A percentile compares a stretch with the other conserved stretches of the same genome.
These are phyloP conservation scores for Trypanosoma lewisi DNA, from an alignment of 208 protist genomes.

Conservation along the genomic window DNA sequence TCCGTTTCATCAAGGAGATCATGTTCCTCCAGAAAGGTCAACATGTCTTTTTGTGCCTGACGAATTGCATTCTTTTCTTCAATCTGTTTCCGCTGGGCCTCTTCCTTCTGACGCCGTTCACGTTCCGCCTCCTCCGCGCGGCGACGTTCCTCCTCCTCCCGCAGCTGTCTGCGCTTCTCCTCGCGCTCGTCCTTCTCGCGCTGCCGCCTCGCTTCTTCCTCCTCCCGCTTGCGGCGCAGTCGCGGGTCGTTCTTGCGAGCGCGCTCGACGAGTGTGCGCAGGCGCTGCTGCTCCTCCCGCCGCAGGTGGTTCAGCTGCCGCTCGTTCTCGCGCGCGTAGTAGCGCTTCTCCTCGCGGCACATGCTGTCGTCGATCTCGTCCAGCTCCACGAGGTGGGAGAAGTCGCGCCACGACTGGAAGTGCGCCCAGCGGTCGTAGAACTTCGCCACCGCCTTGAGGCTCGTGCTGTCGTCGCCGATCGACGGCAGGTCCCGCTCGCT, in stretches of 20 bases:
- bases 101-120: slow-evolving; percentile 30
- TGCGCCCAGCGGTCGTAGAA: slow-evolving; percentile 96
- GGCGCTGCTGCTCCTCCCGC: slow-evolving; percentile 88
- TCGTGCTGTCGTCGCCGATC: slow-evolving; percentile 68
- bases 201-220: slow-evolving; percentile 69
- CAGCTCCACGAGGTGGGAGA: slow-evolving; percentile 92
- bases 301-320: slow-evolving; percentile 77
- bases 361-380: slow-evolving; percentile 91
- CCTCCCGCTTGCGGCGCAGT: slow-evolving; percentile 77
- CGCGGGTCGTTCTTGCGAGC: slow-evolving; percentile 92
- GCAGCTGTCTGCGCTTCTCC: slow-evolving; percentile 59
- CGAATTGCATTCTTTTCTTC: slow-evolving; percentile 57
- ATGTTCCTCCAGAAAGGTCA: slow-evolving; percentile 45
- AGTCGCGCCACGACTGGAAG: slow-evolving; percentile 96
- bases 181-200: slow-evolving; percentile 65
- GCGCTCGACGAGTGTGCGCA: slow-evolving; percentile 88
- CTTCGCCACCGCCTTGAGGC: slow-evolving; percentile 67
- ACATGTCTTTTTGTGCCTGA: slow-evolving; percentile 39
- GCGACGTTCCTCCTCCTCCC: slow-evolving; percentile 60
- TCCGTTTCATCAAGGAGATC: slow-evolving; percentile 54
- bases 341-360: slow-evolving; percentile 95
- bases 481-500: slow-evolving; percentile 57
- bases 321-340: slow-evolving; percentile 96
- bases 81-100: slow-evolving; percentile 28
- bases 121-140: slow-evolving; percentile 39